Evolutionary conservation across 2,329 filamentous ascomycete genomes (phyloP), one percentile per base, ranked within the genome.

Genomic region (Fusarium pseudocircinatum): DNA sequence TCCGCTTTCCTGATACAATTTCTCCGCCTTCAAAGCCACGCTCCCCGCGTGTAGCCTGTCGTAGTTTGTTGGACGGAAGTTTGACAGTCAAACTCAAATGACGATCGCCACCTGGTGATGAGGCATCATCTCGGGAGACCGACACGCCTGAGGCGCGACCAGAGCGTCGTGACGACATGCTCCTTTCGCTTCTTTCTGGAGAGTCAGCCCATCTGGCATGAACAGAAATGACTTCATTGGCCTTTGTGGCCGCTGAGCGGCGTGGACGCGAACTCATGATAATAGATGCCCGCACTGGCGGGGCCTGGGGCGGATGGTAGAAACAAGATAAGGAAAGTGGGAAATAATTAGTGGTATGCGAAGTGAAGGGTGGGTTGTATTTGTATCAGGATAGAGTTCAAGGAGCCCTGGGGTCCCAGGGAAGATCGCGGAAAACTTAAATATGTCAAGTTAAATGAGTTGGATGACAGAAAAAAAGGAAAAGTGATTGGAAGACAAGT

Each of bases 151-250:
- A 83, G 74, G 80, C 82, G 78, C 86, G 84, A 75, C 85, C 85
- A 58, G 85, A 85, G 74, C 87, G 84, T 77, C 87, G 85, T 62
- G 87, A 85, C 56, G 87, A 86, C 86, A 89, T 88, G 78, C 78
- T 83, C 72, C 75, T 71, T 63, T 82, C 80, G 70, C 77, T 79
- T 66, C 77, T 81, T 73, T 82, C 81, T 75, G 78, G 79, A 42
- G 78, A 79, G 81, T 84, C 80, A 84, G 82, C 81, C 81, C 81
- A 82, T 79, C 77, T 82, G 65, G 81, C 81, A 69, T 84, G 82
- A 62, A 81, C 82, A 67, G 83, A 83, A 73, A 85, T 84, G 62
- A 81, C 81, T 71, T 85, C 82, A 59, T 81, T 83, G 49, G 84
- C 84, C 79, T 79, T 84, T 52, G 82, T 75, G 64, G 84, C 84